Evolutionary conservation across 2,329 filamentous ascomycete genomes (phyloP).

Genomic region (Xylaria sp.): DNA sequence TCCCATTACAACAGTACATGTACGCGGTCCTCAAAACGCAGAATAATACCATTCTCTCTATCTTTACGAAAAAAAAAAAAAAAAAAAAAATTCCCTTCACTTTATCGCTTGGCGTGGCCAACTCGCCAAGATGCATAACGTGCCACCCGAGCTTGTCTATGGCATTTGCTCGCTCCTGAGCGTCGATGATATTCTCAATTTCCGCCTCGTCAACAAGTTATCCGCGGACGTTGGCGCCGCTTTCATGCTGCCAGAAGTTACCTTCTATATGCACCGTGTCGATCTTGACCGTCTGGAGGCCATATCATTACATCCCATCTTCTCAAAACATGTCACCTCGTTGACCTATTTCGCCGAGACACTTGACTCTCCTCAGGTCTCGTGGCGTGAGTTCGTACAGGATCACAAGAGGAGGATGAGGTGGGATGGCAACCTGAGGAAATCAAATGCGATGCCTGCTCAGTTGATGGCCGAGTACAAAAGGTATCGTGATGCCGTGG

Average conservation of each 20-base stretch:
- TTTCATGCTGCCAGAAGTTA: slow-evolving; percentile 56
- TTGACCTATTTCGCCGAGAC: slow-evolving; percentile 43
- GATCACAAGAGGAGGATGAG: slow-evolving; percentile 32
- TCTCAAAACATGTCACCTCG: slow-evolving; percentile 44
- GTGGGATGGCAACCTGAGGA: slow-evolving; percentile 31
- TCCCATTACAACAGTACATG: background rate
- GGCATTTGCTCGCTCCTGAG: slow-evolving; percentile 45
- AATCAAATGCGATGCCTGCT: slow-evolving; percentile 14
- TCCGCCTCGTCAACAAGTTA: slow-evolving; percentile 44
- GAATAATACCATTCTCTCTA: background rate
- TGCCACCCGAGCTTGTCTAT: slow-evolving; percentile 45
- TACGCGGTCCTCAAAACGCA: background rate
- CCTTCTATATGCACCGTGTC: slow-evolving; percentile 44
- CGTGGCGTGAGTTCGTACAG: slow-evolving; percentile 35
- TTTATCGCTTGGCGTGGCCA: background rate
- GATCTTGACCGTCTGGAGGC: slow-evolving; percentile 43
- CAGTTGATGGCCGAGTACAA: slow-evolving; percentile 39
- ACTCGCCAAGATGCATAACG: slow-evolving; percentile 36
- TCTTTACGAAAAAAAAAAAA: background rate
- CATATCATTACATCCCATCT: slow-evolving; percentile 44
- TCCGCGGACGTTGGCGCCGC: slow-evolving; percentile 45
- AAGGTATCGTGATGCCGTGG: slow-evolving; percentile 38
- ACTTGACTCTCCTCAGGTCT: slow-evolving; percentile 35
- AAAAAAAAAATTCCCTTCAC: background rate
- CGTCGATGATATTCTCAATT: slow-evolving; percentile 42